A percentile compares a stretch with the other conserved stretches of the same genome.
Evolutionary conservation across 2,329 filamentous ascomycete genomes (phyloP).

Genomic region (Raffaelea arxii): DNA sequence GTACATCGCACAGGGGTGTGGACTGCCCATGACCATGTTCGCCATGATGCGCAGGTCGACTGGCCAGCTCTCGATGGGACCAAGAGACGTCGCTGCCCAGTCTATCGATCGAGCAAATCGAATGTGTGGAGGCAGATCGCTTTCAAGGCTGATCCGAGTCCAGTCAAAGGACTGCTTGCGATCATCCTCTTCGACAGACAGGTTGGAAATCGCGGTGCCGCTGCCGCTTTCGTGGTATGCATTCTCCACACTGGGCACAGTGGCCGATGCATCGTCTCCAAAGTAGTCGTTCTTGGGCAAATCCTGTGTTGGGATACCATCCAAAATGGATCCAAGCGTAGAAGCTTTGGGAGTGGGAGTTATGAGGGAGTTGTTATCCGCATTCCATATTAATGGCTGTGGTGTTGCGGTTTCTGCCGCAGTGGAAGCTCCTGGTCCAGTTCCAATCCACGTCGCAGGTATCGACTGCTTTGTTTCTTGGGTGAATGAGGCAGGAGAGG

Average conservation of each 20-base stretch:
- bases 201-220: too few relatives aligned
- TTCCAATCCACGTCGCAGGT: too few relatives aligned
- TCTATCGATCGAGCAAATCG: slow-evolving; percentile 61
- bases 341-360: too few relatives aligned
- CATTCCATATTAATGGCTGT: too few relatives aligned
- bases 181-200: slow-evolving; percentile 19
- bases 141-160: slow-evolving; percentile 59
- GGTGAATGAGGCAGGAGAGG: background rate
- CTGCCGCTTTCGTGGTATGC: too few relatives aligned
- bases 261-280: slow-evolving; percentile 17
- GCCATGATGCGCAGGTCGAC: slow-evolving; percentile 66
- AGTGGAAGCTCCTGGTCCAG: too few relatives aligned
- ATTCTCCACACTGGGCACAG: slow-evolving; percentile 1
- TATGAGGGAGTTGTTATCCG: too few relatives aligned
- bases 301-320: too few relatives aligned
- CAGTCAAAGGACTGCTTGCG: slow-evolving; percentile 61
- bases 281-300: slow-evolving; percentile 36
- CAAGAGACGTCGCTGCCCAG: slow-evolving; percentile 64
- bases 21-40: slow-evolving; percentile 72
- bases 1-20: slow-evolving; percentile 67
- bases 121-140: slow-evolving; percentile 59
- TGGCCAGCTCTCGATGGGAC: slow-evolving; percentile 66
- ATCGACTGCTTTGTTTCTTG: background rate
- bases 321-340: too few relatives aligned
- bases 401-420: too few relatives aligned